Evolutionary conservation across 1,284 basidiomycete species (phyloP).

Genomic region (Mycena sp.): DNA sequence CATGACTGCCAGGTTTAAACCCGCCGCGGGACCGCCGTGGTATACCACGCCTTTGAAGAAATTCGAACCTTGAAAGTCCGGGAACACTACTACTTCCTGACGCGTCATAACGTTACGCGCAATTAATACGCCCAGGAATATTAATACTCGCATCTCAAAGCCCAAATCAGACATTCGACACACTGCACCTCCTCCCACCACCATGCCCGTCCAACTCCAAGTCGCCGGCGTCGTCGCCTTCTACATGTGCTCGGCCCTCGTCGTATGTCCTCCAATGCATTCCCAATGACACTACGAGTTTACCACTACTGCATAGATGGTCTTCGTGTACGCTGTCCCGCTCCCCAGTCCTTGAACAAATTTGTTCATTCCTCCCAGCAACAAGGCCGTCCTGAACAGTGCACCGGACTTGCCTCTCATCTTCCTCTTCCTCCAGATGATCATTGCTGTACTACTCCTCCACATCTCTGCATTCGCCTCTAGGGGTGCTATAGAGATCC

Average conservation of each 20-base stretch:
- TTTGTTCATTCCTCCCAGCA: conserved; percentile 48
- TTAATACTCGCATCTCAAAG: too few relatives aligned
- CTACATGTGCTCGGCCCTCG: conserved; percentile 79
- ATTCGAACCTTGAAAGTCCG: too few relatives aligned
- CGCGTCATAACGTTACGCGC: too few relatives aligned
- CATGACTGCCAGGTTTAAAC: too few relatives aligned
- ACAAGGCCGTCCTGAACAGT: conserved; percentile 77
- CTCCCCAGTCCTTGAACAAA: neutral
- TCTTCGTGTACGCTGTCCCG: conserved; percentile 62
- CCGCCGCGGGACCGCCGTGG: too few relatives aligned
- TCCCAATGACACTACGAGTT: neutral
- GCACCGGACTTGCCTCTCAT: conserved; percentile 74
- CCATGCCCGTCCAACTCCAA: conserved; percentile 42
- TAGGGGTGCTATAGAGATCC: conserved; percentile 60
- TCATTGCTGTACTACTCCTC: conserved; percentile 73
- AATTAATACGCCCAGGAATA: too few relatives aligned
- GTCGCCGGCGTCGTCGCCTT: conserved; percentile 79
- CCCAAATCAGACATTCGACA: too few relatives aligned
- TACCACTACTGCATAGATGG: conserved; percentile 56
- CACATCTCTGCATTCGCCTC: conserved; percentile 59
- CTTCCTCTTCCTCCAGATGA: conserved; percentile 74
- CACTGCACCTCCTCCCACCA: neutral
- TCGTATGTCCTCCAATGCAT: conserved; percentile 62
- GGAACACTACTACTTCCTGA: too few relatives aligned
- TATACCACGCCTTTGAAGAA: too few relatives aligned